Percentiles rank a stretch among this genome's conserved stretches.
Evolutionary conservation across 805 yeast genomes (phyloP).

Genomic region (Metahyphopichia silvanorum): DNA sequence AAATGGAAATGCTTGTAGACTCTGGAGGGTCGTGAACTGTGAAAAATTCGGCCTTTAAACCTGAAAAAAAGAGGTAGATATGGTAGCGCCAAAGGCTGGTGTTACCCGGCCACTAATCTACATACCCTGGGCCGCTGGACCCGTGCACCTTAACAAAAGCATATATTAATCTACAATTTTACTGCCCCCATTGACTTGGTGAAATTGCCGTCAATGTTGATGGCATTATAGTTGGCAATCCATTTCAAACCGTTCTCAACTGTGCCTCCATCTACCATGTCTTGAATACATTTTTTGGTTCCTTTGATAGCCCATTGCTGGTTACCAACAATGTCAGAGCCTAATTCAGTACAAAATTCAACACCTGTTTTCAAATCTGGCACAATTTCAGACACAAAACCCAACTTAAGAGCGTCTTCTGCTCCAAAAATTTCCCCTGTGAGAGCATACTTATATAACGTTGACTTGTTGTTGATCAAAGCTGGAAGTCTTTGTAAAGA

Average conservation of each 20-base stretch:
- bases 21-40: too few relatives aligned
- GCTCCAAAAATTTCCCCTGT: slow-evolving; percentile 58
- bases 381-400: slow-evolving; percentile 48
- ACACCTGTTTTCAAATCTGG: slow-evolving; percentile 49
- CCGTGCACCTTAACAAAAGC: too few relatives aligned
- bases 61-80: too few relatives aligned
- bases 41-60: too few relatives aligned
- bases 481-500: slow-evolving; percentile 64
- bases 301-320: slow-evolving; percentile 63
- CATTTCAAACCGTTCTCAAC: slow-evolving; percentile 47
- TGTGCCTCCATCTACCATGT: slow-evolving; percentile 18
- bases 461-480: slow-evolving; percentile 51
- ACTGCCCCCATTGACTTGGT: too few relatives aligned
- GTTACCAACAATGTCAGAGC: slow-evolving; percentile 42
- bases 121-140: too few relatives aligned
- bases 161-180: too few relatives aligned
- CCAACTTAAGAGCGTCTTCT: slow-evolving; percentile 53
- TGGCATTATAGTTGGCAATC: slow-evolving; percentile 54
- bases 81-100: too few relatives aligned
- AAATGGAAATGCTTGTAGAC: too few relatives aligned
- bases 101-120: too few relatives aligned
- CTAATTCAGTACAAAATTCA: slow-evolving; percentile 47
- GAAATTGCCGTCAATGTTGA: slow-evolving; percentile 19
- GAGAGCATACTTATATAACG: slow-evolving; percentile 56
- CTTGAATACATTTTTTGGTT: slow-evolving; percentile 54